These are phyloP conservation scores for Gossypioides kirkii DNA, from an alignment of 345 rosid species.

Conservation along the genomic window DNA sequence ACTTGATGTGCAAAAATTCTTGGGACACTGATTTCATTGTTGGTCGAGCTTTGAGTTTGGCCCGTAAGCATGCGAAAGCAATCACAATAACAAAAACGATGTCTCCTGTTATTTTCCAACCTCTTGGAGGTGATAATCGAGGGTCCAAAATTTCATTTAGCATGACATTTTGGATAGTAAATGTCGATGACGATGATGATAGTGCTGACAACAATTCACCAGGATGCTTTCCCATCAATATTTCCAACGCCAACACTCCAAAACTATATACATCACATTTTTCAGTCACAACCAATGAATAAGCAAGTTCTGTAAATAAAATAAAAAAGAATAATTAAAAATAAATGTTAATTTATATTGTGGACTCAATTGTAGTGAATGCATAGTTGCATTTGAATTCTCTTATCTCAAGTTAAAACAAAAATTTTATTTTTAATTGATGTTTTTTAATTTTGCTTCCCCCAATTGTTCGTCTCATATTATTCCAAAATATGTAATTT, in stretches of 20 bases:
- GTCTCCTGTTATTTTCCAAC: not conserved
- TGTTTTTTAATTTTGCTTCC: too few species aligned
- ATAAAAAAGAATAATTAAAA: not conserved
- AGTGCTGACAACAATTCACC: conserved; percentile 8
- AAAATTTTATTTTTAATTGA: not conserved
- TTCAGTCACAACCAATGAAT: conserved; percentile 3
- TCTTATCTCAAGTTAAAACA: too few species aligned
- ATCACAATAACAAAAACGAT: not conserved
- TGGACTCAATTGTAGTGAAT: too few species aligned
- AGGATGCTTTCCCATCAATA: conserved; percentile 17
- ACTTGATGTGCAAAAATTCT: not conserved
- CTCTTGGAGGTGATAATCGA: not conserved
- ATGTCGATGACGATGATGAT: conserved; percentile 1
- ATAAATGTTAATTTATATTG: too few species aligned
- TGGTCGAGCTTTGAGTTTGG: conserved; percentile 14
- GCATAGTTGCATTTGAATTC: too few species aligned
- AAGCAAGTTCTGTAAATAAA: conserved; percentile 8
- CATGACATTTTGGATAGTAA: not conserved
- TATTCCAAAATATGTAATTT: not conserved
- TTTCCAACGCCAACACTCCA: conserved; percentile 18
- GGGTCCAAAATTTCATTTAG: conserved; percentile 9
- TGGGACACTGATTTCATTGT: conserved; percentile 12
- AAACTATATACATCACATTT: conserved; percentile 22
- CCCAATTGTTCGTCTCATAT: too few species aligned
- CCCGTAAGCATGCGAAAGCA: conserved; percentile 19